Evolutionary conservation across 345 rosid genomes (phyloP), one percentile per base, ranked within the genome.

Genomic region (Mallotus nudiflorus): DNA sequence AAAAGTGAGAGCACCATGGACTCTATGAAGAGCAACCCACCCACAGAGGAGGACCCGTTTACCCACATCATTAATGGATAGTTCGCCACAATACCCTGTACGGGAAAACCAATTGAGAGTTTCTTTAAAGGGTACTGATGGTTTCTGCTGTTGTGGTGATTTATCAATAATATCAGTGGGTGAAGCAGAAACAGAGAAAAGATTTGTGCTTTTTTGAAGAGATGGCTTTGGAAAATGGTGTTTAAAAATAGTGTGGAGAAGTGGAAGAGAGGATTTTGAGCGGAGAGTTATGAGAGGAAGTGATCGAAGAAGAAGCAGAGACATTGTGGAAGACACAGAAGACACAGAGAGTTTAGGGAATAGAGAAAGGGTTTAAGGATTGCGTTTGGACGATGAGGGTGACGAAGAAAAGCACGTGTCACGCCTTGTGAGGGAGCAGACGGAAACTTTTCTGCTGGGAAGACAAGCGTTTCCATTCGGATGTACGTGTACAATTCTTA

Each of bases 11-110:
- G 92, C 92, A 16, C 96, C 97, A 44, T 95, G 99, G 69, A 89
- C 87, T 56, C 99, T 75, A 67, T 89, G 97, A 50, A 88, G 85
- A 3, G 99, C 99, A 48, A 95, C 99, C 99, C 97, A 95, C 3
- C 97, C 99, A 40, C 97, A 92, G 64, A 95, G 96, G 62, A 84
- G 85, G 75, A 95, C 97, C 63, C 91, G 83, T 73, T 79, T 81
- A 20, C 97, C 97, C 48, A 90, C 90, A 73, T 92, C 93, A 0
- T 77, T 77, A 5, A 71, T 58, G 33, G 91, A 83, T 78, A 91
- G 78, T 19, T 87, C 80, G 4, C 99, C 97, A 59, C 97, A 95
- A 12, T 80, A 70, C 3, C 59, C 83, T 7, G 88, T 82, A 42
- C 97, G 86, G 3, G 93, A 83, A 49, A 87, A 92, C 97, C 99